Evolutionary conservation across 805 yeast species (phyloP).

Genomic region (Komagataella ulmi): DNA sequence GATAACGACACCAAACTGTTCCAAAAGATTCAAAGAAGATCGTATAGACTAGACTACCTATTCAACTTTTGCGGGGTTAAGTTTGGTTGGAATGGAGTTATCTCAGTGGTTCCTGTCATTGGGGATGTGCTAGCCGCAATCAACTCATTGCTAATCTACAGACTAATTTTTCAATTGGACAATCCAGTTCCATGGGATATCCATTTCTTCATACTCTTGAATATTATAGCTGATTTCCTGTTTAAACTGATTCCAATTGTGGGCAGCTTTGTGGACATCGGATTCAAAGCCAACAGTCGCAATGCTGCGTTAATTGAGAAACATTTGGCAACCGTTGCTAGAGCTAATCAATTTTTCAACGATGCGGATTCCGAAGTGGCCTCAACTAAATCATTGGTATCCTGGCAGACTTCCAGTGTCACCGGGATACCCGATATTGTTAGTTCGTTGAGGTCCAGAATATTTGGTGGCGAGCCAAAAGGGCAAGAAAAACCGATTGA

Average conservation of each 20-base stretch:
- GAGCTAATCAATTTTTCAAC: not conserved
- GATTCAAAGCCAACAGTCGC: conserved; percentile 66
- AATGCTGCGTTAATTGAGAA: conserved; percentile 53
- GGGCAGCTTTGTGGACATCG: conserved; percentile 57
- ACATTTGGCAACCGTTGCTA: conserved; percentile 23
- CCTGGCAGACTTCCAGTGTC: not conserved
- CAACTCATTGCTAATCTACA: conserved; percentile 24
- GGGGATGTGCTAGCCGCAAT: conserved; percentile 48
- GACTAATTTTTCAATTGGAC: conserved; percentile 33
- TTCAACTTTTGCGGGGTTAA: conserved; percentile 49
- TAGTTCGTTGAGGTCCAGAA: not conserved
- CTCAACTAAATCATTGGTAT: not conserved
- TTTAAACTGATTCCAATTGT: conserved; percentile 66
- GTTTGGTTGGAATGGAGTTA: conserved; percentile 57
- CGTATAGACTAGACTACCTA: conserved; percentile 57
- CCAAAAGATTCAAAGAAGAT: conserved; percentile 36
- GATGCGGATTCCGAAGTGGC: not conserved
- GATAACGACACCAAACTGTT: conserved; percentile 37
- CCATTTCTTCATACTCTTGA: conserved; percentile 42
- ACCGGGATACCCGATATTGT: not conserved
- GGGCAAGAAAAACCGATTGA: not conserved
- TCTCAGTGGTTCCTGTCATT: conserved; percentile 60
- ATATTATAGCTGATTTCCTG: conserved; percentile 52
- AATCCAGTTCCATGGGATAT: conserved; percentile 53
- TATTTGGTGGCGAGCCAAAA: not conserved